phyloP scores from a whole-genome alignment of 805 yeast genomes.

The Jamesozyma hellenica region DNA sequence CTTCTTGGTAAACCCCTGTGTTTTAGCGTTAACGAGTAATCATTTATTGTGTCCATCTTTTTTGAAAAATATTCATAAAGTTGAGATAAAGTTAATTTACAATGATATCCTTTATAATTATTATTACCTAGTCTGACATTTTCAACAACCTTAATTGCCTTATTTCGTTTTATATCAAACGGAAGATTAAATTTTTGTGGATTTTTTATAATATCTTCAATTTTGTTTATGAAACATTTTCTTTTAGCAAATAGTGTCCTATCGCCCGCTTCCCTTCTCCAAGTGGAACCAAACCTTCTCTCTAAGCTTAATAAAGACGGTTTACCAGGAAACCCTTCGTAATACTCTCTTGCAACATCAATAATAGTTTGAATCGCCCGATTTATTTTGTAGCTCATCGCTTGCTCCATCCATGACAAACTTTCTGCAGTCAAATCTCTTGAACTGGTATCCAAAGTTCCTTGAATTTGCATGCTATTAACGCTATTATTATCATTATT shows the following conservation, averaged over 20 bases:
- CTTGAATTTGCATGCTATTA: too few relatives aligned
- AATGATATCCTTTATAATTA: conserved; percentile 12
- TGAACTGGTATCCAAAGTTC: too few relatives aligned
- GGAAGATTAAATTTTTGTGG: conserved; percentile 17
- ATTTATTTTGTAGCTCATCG: conserved; percentile 15
- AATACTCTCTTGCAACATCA: conserved; percentile 24
- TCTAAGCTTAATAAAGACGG: conserved; percentile 23
- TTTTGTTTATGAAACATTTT: conserved; percentile 20
- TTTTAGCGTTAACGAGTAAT: conserved; percentile 16
- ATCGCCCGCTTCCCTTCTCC: conserved; percentile 23
- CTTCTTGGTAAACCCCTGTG: conserved; percentile 14
- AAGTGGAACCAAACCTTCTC: conserved; percentile 22
- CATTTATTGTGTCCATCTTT: conserved; percentile 16
- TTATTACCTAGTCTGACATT: conserved; percentile 26
- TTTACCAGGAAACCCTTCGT: conserved; percentile 21
- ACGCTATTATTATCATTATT: not conserved
- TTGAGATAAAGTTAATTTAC: conserved; percentile 18
- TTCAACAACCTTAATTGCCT: conserved; percentile 21
- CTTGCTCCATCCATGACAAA: conserved; percentile 2
- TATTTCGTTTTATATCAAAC: conserved; percentile 9
- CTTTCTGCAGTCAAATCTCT: too few relatives aligned
- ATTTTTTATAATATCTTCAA: conserved; percentile 14
- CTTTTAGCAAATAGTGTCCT: conserved; percentile 23
- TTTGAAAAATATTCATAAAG: conserved; percentile 22
- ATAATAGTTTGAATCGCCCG: conserved; percentile 20